A percentile compares a stretch with the other conserved stretches of the same genome.
Evolutionary conservation across 805 yeast species (phyloP).

Genomic region (Candida endomychidarum): DNA sequence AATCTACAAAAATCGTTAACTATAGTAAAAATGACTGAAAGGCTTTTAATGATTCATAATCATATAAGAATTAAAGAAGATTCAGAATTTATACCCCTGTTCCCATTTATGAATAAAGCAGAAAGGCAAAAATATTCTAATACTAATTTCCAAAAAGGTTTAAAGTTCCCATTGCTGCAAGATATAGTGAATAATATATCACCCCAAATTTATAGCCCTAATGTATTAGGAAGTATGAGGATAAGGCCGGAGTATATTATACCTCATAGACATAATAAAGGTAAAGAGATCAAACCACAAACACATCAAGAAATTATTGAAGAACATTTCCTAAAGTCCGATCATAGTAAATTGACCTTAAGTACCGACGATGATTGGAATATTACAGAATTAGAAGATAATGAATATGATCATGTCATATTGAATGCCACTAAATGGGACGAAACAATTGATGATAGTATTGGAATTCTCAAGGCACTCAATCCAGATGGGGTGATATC

Average conservation of each 20-base stretch:
- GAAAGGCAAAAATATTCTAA: constrained; percentile 8
- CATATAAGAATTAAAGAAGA: constrained; percentile 11
- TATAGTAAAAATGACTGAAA: constrained; percentile 3
- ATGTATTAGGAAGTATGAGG: too few relatives aligned
- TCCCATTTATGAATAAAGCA: constrained; percentile 9
- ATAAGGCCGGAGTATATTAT: too few relatives aligned
- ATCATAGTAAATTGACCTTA: background rate
- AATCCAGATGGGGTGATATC: constrained; percentile 1
- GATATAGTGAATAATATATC: background rate
- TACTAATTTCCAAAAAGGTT: constrained; percentile 3
- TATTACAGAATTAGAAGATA: background rate
- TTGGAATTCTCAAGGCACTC: background rate
- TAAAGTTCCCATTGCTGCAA: constrained; percentile 6
- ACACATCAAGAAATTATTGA: background rate
- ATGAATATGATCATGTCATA: constrained; percentile 8
- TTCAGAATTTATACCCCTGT: constrained; percentile 13
- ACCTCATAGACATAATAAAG: too few relatives aligned
- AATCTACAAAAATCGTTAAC: background rate
- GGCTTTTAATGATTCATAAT: constrained; percentile 13
- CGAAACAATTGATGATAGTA: constrained; percentile 4
- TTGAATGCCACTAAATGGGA: background rate
- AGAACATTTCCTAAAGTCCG: background rate
- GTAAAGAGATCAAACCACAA: too few relatives aligned
- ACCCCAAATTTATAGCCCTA: background rate
- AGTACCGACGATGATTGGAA: background rate